Conservation (phyloP, 352 stramenopile species). For the Pythium dissimile region DNA sequence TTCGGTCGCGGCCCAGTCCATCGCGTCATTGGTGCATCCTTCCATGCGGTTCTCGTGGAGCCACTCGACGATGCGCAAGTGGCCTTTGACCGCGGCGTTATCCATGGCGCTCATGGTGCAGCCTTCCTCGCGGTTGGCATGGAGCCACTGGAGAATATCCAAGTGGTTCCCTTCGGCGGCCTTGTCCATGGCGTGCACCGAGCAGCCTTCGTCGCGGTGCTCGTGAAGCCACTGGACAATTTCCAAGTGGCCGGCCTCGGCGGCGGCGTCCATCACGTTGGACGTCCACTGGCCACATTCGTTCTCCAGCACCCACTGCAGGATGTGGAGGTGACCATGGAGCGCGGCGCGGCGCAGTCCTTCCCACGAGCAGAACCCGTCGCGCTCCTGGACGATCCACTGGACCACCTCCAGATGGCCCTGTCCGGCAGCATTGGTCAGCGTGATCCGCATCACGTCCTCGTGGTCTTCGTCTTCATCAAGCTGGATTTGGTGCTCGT, state of each 20-base stretch:
- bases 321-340: conserved; percentile 22
- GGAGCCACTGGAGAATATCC: conserved; percentile 27
- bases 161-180: conserved; percentile 17
- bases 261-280: conserved; percentile 24
- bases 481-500: conserved; percentile 20
- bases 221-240: conserved; percentile 28
- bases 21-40: conserved; percentile 27
- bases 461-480: conserved; percentile 22
- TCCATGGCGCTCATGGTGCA: conserved; percentile 32
- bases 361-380: conserved; percentile 25
- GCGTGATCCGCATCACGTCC: conserved; percentile 18
- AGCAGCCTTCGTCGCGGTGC: conserved; percentile 22
- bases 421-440: conserved; percentile 19
- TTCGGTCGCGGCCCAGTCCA: conserved; percentile 22
- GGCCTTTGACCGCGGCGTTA: conserved; percentile 17
- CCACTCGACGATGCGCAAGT: conserved; percentile 24
- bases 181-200: conserved; percentile 24
- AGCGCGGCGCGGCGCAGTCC: conserved; percentile 19
- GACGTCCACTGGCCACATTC: conserved; percentile 22
- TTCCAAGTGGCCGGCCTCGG: conserved; percentile 19
- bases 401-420: conserved; percentile 24
- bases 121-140: conserved; percentile 26
- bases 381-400: conserved; percentile 26
- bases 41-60: conserved; percentile 25
- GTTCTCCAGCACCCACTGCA: conserved; percentile 24